These are phyloP conservation scores for Agaricales sp. DNA, from an alignment of 1,284 basidiomycete genomes.

Conservation along the genomic window DNA sequence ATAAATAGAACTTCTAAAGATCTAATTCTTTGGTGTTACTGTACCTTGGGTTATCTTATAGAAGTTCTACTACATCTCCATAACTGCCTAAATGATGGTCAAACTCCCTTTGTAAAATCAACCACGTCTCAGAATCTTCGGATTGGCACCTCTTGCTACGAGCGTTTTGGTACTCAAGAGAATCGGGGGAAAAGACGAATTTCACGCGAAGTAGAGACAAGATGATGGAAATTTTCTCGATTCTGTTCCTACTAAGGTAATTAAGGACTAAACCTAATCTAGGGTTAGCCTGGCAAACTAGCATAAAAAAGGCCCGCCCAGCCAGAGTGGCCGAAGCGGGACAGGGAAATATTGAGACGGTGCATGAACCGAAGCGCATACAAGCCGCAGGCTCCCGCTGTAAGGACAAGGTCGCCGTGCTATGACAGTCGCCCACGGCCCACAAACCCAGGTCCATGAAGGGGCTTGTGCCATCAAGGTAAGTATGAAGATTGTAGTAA, in stretches of 20 bases:
- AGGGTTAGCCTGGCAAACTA: conserved; percentile 27
- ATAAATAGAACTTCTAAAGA: conserved; percentile 34
- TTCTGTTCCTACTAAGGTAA: no score
- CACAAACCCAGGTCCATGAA: conserved; percentile 32
- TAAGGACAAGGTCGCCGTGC: conserved; percentile 66
- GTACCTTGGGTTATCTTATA: no score
- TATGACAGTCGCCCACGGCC: conserved; percentile 42
- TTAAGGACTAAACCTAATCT: conserved; percentile 11
- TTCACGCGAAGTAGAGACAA: no score
- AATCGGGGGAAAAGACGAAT: no score
- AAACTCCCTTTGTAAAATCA: no score
- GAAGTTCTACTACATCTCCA: no score
- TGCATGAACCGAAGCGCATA: conserved; percentile 59
- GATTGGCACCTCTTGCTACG: no score
- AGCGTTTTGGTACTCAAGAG: no score
- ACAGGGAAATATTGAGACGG: conserved; percentile 65
- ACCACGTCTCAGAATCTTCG: no score
- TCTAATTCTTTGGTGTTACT: no score
- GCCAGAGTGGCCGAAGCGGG: conserved; percentile 46
- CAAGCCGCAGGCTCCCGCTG: conserved; percentile 43
- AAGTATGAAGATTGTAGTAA: conserved; percentile 27
- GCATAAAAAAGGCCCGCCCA: conserved; percentile 31
- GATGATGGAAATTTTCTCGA: no score
- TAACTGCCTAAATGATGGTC: no score
- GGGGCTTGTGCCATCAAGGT: conserved; percentile 31